A percentile compares a stretch with the other conserved stretches of the same genome.
These are phyloP conservation scores for Boletus huronensis DNA, from an alignment of 768 basidiomycete genomes.

Conservation along the genomic window DNA sequence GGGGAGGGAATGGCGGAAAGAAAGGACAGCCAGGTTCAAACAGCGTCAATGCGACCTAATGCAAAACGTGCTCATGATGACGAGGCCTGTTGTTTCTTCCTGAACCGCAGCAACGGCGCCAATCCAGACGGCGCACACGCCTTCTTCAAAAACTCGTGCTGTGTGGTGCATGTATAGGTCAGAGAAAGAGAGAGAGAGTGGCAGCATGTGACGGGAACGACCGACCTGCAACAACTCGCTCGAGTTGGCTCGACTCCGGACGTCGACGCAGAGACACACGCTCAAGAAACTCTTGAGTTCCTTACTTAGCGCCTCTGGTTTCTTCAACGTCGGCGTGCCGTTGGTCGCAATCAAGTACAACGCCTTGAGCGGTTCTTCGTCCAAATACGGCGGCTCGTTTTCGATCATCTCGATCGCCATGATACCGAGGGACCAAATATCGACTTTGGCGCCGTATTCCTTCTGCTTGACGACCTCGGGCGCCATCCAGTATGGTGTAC, in stretches of 20 bases:
- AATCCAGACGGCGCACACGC: slow-evolving; percentile 80
- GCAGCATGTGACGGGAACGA: neutral
- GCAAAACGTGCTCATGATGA: slow-evolving; percentile 30
- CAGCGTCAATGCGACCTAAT: neutral
- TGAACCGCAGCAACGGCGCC: slow-evolving; percentile 82
- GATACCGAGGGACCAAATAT: slow-evolving; percentile 96
- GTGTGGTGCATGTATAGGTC: neutral
- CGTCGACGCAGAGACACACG: slow-evolving; percentile 98
- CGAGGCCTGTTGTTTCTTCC: slow-evolving; percentile 52
- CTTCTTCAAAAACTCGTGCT: slow-evolving; percentile 96
- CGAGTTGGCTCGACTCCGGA: slow-evolving; percentile 87
- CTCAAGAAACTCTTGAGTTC: slow-evolving; percentile 96
- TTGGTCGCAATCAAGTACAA: slow-evolving; percentile 96
- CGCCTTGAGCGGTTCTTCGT: slow-evolving; percentile 93
- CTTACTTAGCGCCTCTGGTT: slow-evolving; percentile 84
- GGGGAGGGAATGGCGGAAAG: neutral
- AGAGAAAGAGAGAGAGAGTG: neutral
- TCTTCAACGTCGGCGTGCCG: slow-evolving; percentile 96
- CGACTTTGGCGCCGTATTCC: slow-evolving; percentile 94
- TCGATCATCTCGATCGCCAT: slow-evolving; percentile 99
- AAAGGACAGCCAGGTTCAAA: neutral
- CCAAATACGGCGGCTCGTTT: slow-evolving; percentile 93
- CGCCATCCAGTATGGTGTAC: slow-evolving; percentile 98
- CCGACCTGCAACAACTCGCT: slow-evolving; percentile 79
- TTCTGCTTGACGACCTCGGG: slow-evolving; percentile 98